Conservation (phyloP, 1,284 basidiomycete species). For the Fomes fomentarius region DNA sequence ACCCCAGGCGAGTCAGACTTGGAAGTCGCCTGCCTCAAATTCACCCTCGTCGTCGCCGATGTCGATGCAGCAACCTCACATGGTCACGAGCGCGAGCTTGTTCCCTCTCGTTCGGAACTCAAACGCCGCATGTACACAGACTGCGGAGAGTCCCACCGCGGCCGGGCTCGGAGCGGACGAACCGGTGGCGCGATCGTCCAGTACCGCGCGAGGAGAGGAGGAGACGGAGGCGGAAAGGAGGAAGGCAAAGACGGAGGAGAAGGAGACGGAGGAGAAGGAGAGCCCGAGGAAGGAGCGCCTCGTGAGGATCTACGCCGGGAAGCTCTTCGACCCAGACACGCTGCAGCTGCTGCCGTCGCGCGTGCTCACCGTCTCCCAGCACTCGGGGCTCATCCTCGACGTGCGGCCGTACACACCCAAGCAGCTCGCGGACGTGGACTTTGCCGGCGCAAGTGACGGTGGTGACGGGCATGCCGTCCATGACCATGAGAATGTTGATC, state of each 20-base stretch:
- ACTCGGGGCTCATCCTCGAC: constrained; percentile 15
- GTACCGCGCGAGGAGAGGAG: neutral
- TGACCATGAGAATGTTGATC: too few relatives aligned
- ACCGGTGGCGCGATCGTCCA: constrained; percentile 1
- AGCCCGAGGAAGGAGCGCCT: too few relatives aligned
- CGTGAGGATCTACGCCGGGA: constrained; percentile 42
- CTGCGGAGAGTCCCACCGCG: too few relatives aligned
- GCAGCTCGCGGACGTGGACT: constrained; percentile 9
- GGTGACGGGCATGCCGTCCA: too few relatives aligned
- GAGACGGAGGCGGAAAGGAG: too few relatives aligned
- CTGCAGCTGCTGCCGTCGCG: constrained; percentile 38
- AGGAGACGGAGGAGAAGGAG: neutral
- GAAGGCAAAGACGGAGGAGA: neutral
- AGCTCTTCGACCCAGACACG: constrained; percentile 45
- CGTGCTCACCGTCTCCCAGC: constrained; percentile 43
- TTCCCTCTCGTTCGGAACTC: too few relatives aligned
- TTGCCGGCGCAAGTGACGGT: constrained; percentile 20
- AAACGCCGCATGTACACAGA: too few relatives aligned
- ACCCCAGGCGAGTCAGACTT: too few relatives aligned
- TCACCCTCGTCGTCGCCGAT: too few relatives aligned
- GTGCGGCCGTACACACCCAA: constrained; percentile 14
- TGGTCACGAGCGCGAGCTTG: too few relatives aligned
- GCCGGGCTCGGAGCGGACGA: neutral
- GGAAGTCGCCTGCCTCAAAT: too few relatives aligned
- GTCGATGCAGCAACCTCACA: too few relatives aligned